These are phyloP conservation scores for Aurantiochytrium sp. DNA, from an alignment of 108 stramenopile genomes.

Conservation along the genomic window DNA sequence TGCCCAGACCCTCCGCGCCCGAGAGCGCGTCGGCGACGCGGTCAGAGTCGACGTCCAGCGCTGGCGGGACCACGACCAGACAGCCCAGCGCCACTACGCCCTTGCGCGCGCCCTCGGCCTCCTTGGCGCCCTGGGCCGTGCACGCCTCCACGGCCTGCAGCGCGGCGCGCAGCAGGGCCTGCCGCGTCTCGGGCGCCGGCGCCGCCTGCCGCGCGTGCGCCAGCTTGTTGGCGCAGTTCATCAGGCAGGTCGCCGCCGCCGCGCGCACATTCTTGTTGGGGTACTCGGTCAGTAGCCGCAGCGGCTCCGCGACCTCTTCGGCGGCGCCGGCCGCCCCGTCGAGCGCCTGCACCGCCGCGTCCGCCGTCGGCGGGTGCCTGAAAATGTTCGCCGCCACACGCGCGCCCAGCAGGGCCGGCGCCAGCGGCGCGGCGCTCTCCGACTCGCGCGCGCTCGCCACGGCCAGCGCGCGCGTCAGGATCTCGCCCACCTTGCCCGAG, in stretches of 20 bases:
- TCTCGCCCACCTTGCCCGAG: neutral
- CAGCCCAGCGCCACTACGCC: neutral
- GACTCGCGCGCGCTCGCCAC: neutral
- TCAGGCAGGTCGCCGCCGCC: neutral
- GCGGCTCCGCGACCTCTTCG: neutral
- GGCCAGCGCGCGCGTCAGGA: neutral
- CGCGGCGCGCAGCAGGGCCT: neutral
- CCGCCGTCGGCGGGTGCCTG: neutral
- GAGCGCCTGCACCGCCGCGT: neutral
- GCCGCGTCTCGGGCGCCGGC: neutral
- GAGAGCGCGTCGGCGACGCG: neutral
- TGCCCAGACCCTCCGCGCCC: neutral
- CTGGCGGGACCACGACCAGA: neutral
- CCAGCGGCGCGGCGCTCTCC: neutral
- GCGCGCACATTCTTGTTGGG: conserved; percentile 18
- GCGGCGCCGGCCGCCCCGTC: neutral
- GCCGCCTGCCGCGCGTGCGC: neutral
- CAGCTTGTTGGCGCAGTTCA: neutral
- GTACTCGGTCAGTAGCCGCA: neutral
- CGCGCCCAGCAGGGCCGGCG: neutral
- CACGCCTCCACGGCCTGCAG: neutral
- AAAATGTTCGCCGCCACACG: neutral
- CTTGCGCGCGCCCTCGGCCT: neutral
- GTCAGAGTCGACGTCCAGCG: neutral
- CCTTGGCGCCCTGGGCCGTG: neutral